Percentiles rank a stretch among this genome's conserved stretches.
phyloP scores from a whole-genome alignment of 2,329 filamentous ascomycete genomes.

The Exophiala oligosperma region DNA sequence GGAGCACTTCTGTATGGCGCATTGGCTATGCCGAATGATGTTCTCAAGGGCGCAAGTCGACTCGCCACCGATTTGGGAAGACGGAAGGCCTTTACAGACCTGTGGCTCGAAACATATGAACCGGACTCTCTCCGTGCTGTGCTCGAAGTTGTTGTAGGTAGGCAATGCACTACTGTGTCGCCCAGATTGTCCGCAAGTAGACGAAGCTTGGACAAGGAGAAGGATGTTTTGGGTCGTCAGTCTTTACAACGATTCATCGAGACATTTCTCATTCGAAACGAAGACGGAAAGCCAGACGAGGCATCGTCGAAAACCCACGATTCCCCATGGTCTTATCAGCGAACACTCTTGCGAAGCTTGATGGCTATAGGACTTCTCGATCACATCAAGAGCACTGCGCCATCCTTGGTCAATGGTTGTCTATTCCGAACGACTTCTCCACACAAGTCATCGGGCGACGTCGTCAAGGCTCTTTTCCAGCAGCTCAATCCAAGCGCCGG shows the following conservation, averaged over 20 bases:
- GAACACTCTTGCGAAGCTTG: slow-evolving; percentile 58
- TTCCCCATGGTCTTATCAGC: slow-evolving; percentile 51
- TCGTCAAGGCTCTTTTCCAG: slow-evolving; percentile 53
- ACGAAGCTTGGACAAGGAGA: slow-evolving; percentile 2
- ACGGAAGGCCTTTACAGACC: slow-evolving; percentile 55
- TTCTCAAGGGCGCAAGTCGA: slow-evolving; percentile 43
- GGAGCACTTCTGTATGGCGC: slow-evolving; percentile 60
- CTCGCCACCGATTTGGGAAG: slow-evolving; percentile 59
- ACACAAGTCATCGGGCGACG: slow-evolving; percentile 57
- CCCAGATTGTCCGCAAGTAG: background rate
- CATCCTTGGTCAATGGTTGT: slow-evolving; percentile 34
- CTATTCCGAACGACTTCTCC: slow-evolving; percentile 55
- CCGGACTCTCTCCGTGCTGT: slow-evolving; percentile 51
- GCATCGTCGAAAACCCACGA: slow-evolving; percentile 27
- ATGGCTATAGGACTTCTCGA: slow-evolving; percentile 63
- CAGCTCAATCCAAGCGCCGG: slow-evolving; percentile 60
- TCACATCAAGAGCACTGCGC: slow-evolving; percentile 44
- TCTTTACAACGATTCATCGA: slow-evolving; percentile 55
- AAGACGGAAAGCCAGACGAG: slow-evolving; percentile 40
- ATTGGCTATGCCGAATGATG: slow-evolving; percentile 56
- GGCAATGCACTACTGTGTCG: slow-evolving; percentile 30
- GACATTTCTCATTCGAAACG: slow-evolving; percentile 58
- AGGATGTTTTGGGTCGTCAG: background rate
- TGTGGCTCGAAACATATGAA: slow-evolving; percentile 62
- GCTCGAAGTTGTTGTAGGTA: slow-evolving; percentile 60